These are phyloP conservation scores for Platanthera guangdongensis DNA, from an alignment of 106 monocot species.

Conservation along the genomic window DNA sequence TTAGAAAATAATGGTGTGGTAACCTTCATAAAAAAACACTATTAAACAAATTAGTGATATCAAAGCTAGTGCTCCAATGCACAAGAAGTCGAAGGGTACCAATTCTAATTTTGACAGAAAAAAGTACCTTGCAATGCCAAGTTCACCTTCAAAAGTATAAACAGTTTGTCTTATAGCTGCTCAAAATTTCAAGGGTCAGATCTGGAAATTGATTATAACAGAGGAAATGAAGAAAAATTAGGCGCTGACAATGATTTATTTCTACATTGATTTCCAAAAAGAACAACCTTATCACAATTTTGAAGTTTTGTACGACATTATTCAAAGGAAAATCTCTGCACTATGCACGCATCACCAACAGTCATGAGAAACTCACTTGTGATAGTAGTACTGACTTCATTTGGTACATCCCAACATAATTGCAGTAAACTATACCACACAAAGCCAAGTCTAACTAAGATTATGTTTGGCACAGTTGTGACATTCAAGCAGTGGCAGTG, in stretches of 20 bases:
- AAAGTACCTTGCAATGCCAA: constrained; percentile 52
- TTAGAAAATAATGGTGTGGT: background rate
- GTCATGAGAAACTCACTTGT: background rate
- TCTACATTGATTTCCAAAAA: constrained; percentile 1
- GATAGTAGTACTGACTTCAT: too few relatives aligned
- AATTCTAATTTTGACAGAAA: background rate
- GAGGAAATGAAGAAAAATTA: background rate
- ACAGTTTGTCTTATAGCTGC: constrained; percentile 59
- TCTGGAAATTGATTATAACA: background rate
- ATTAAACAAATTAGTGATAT: background rate
- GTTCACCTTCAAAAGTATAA: constrained; percentile 45
- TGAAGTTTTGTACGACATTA: background rate
- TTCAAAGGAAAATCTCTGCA: background rate
- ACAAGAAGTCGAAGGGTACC: background rate
- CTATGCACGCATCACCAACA: background rate
- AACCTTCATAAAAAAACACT: background rate
- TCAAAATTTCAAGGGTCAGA: constrained; percentile 16
- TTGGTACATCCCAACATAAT: too few relatives aligned
- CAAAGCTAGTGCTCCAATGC: background rate
- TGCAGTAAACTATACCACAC: too few relatives aligned
- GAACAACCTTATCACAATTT: background rate
- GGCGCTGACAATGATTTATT: background rate
- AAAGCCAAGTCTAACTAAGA: too few relatives aligned
- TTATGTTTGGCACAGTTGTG: too few relatives aligned
- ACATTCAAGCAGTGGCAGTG: too few relatives aligned